Percentiles rank a stretch among this genome's conserved stretches.
Evolutionary conservation across 2,329 filamentous ascomycete species (phyloP).

Genomic region (Cladosporium sphaerospermum): DNA sequence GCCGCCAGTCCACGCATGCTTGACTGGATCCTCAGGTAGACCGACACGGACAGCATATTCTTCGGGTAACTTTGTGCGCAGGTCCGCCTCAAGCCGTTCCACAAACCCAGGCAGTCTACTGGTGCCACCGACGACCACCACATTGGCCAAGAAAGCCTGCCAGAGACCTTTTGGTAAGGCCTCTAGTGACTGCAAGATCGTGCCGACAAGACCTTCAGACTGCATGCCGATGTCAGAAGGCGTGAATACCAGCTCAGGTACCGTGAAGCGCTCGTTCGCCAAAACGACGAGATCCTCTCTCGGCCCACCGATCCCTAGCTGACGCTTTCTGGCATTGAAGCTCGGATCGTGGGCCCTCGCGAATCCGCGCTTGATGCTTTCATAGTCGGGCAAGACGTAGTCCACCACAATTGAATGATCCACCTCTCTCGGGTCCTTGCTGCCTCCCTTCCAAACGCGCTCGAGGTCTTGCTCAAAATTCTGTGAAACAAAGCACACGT

Average conservation of each 20-base stretch:
- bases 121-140: constrained; percentile 84
- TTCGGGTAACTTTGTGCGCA: constrained; percentile 40
- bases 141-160: constrained; percentile 76
- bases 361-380: constrained; percentile 57
- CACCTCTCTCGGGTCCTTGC: constrained; percentile 48
- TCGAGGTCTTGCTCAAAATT: constrained; percentile 70
- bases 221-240: constrained; percentile 79
- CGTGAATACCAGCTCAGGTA: constrained; percentile 84
- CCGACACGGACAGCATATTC: constrained; percentile 73
- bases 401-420: constrained; percentile 65
- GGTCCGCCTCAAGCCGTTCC: constrained; percentile 53
- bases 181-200: constrained; percentile 73
- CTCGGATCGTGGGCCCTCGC: constrained; percentile 71
- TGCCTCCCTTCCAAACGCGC: constrained; percentile 71
- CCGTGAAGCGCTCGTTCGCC: constrained; percentile 83
- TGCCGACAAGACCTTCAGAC: constrained; percentile 73
- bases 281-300: constrained; percentile 77
- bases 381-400: constrained; percentile 83
- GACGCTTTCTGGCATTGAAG: constrained; percentile 48
- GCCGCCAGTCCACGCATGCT: constrained; percentile 80
- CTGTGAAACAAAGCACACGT: constrained; percentile 64
- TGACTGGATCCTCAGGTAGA: constrained; percentile 64
- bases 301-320: constrained; percentile 42
- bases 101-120: constrained; percentile 74
- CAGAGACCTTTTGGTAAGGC: constrained; percentile 74